These are phyloP conservation scores for Venturia oleaginea DNA, from an alignment of 2,329 filamentous ascomycete genomes.

Conservation along the genomic window DNA sequence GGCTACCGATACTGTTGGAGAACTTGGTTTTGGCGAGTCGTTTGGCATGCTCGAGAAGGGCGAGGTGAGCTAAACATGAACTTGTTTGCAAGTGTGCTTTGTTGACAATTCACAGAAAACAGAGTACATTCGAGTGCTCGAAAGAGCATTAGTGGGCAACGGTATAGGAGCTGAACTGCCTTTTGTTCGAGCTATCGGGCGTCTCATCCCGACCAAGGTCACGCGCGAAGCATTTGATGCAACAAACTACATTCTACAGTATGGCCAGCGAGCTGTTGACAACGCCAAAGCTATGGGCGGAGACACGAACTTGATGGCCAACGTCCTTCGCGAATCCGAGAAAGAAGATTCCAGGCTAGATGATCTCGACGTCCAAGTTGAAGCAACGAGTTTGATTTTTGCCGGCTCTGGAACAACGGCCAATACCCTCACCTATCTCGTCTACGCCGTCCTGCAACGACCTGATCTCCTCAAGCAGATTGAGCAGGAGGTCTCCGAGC, in stretches of 20 bases:
- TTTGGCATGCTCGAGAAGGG: conserved; percentile 32
- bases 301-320: conserved; percentile 26
- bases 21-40: conserved; percentile 31
- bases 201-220: conserved; percentile 6
- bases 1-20: conserved; percentile 30
- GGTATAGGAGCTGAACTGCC: conserved; percentile 30
- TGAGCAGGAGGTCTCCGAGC: conserved; percentile 4
- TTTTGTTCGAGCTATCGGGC: conserved; percentile 24
- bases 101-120: conserved; percentile 19
- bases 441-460: conserved; percentile 24
- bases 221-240: conserved; percentile 5
- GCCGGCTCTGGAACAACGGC: conserved; percentile 28
- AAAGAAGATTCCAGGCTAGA: conserved; percentile 24
- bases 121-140: conserved; percentile 28
- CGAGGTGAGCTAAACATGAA: conserved; percentile 18
- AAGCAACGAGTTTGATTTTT: conserved; percentile 27
- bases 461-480: conserved; percentile 11
- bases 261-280: conserved; percentile 24
- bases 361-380: conserved; percentile 26
- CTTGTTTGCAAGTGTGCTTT: neutral
- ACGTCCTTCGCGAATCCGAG: conserved; percentile 25
- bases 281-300: neutral
- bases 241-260: conserved; percentile 17
- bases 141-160: conserved; percentile 27
- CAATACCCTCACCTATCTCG: conserved; percentile 26